phyloP scores from a whole-genome alignment of 495 filamentous ascomycete species.

The Neurospora africana region DNA sequence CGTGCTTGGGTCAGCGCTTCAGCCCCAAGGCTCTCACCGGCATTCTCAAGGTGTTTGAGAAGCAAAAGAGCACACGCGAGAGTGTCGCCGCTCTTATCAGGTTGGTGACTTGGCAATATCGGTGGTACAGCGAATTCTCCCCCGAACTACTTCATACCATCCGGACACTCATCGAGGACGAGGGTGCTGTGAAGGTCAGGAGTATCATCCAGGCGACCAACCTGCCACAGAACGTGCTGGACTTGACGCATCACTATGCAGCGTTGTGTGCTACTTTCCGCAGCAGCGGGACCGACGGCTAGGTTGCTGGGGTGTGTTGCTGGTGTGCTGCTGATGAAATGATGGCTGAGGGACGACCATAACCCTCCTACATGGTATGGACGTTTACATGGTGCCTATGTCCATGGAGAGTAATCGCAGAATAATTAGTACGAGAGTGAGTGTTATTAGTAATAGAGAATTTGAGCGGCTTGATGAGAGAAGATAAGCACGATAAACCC shows the following conservation, averaged over 20 bases:
- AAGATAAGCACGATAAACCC: background rate
- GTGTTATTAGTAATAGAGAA: background rate
- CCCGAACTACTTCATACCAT: conserved; percentile 77
- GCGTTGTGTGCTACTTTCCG: conserved; percentile 87
- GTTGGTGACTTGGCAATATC: conserved; percentile 93
- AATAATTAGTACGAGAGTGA: background rate
- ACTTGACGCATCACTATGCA: conserved; percentile 93
- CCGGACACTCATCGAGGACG: conserved; percentile 88
- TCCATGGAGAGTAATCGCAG: background rate
- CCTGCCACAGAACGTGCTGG: conserved; percentile 81
- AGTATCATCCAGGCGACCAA: conserved; percentile 95
- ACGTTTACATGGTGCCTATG: background rate
- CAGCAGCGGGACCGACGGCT: conserved; percentile 89
- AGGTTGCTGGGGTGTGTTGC: background rate
- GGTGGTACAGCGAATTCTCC: conserved; percentile 99
- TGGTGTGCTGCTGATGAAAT: background rate
- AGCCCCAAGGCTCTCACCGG: conserved; percentile 83
- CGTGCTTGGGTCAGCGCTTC: conserved; percentile 72
- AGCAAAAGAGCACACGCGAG: conserved; percentile 60
- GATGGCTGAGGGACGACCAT: background rate
- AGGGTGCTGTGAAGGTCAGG: conserved; percentile 93
- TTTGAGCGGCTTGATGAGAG: background rate
- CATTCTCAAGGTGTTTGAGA: conserved; percentile 62
- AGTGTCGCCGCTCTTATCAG: conserved; percentile 73
- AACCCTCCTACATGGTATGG: background rate